Conservation (phyloP, 768 basidiomycete species). For the Boletus coccyginus region DNA sequence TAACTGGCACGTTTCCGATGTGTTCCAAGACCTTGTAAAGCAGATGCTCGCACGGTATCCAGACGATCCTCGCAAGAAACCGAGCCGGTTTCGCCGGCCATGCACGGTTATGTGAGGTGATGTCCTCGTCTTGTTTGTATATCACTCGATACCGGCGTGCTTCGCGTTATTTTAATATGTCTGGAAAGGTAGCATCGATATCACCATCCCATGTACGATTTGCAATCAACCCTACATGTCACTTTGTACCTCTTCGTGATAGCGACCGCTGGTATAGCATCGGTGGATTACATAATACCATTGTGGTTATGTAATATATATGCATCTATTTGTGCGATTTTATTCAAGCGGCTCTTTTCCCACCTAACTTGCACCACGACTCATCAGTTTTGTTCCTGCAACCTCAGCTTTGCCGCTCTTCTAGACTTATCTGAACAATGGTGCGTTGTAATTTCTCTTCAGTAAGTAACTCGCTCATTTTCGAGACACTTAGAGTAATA, state of each 20-base stretch:
- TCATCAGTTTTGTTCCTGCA: not conserved
- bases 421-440: conserved; percentile 15
- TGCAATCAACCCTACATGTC: too few species aligned
- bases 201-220: too few species aligned
- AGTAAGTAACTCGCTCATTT: not conserved
- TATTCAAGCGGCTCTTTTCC: conserved; percentile 11
- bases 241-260: too few species aligned
- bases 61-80: conserved; percentile 36
- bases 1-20: conserved; percentile 77
- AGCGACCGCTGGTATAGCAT: too few species aligned
- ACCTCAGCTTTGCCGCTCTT: not conserved
- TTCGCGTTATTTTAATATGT: too few species aligned
- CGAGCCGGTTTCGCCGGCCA: conserved; percentile 22
- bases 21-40: conserved; percentile 72
- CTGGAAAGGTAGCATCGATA: too few species aligned
- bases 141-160: not conserved
- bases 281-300: conserved; percentile 3
- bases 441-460: conserved; percentile 1
- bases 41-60: conserved; percentile 74
- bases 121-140: conserved; percentile 3
- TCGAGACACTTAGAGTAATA: conserved; percentile 23
- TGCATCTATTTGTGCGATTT: conserved; percentile 14
- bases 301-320: conserved; percentile 4
- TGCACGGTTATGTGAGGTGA: conserved; percentile 40
- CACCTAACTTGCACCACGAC: conserved; percentile 22